Percentiles rank a stretch among this genome's conserved stretches.
Conservation (phyloP, 2,329 filamentous ascomycete species). For the Pseudohalonectria lignicola region DNA sequence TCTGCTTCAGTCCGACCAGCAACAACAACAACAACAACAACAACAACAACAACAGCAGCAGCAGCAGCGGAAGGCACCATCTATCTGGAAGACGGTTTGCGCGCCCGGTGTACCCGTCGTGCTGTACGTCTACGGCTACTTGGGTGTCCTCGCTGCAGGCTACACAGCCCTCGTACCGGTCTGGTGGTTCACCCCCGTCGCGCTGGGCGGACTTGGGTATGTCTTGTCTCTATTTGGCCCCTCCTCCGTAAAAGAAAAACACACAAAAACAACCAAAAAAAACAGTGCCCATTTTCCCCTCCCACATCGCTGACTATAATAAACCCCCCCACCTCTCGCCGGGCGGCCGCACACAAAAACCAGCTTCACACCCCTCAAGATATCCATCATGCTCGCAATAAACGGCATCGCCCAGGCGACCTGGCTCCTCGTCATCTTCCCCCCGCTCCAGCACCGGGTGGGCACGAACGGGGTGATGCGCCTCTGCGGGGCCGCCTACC, state of each 20-base stretch:
- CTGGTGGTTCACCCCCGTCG: conserved; percentile 53
- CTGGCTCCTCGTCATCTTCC: conserved; percentile 65
- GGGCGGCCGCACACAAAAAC: too few relatives aligned
- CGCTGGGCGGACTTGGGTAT: conserved; percentile 49
- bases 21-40: too few relatives aligned
- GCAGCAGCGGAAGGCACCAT: conserved; percentile 18
- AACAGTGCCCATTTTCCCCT: too few relatives aligned
- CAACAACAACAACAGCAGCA: too few relatives aligned
- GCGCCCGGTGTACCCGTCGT: conserved; percentile 55
- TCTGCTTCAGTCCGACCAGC: too few relatives aligned
- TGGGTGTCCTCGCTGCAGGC: conserved; percentile 57
- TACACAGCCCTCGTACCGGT: conserved; percentile 63
- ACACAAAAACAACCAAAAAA: too few relatives aligned
- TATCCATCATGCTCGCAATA: conserved; percentile 54
- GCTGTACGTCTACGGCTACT: conserved; percentile 53
- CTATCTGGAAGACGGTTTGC: conserved; percentile 43
- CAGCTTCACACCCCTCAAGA: conserved; percentile 47
- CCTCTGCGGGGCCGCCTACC: conserved; percentile 46
- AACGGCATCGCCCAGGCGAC: conserved; percentile 55
- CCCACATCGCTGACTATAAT: too few relatives aligned
- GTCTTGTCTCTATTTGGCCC: too few relatives aligned
- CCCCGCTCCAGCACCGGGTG: conserved; percentile 46
- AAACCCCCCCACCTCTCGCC: too few relatives aligned
- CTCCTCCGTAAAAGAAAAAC: too few relatives aligned
- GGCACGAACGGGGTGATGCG: conserved; percentile 55